phyloP scores from a whole-genome alignment of 2,329 filamentous ascomycete species.

The Xylaria sp. region DNA sequence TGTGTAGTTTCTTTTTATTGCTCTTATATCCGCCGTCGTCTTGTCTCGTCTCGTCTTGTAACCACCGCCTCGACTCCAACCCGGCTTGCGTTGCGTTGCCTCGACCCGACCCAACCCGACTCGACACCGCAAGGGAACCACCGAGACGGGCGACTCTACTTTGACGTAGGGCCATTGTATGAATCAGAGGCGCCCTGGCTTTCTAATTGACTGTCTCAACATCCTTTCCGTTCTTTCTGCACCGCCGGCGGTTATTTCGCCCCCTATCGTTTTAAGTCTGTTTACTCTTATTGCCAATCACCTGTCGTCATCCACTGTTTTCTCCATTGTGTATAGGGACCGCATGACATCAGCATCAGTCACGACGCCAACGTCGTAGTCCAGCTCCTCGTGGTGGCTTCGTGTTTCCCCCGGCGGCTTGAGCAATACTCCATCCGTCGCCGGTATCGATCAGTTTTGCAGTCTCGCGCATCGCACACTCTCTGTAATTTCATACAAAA shows the following conservation, averaged over 20 bases:
- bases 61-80: conserved; percentile 35
- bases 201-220: conserved; percentile 44
- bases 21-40: conserved; percentile 31
- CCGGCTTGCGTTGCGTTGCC: conserved; percentile 23
- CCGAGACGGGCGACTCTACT: conserved; percentile 28
- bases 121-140: conserved; percentile 25
- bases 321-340: conserved; percentile 44
- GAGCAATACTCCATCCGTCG: conserved; percentile 25
- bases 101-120: conserved; percentile 32
- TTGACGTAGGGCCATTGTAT: conserved; percentile 34
- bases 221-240: conserved; percentile 40
- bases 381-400: conserved; percentile 38
- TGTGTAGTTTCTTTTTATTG: conserved; percentile 33
- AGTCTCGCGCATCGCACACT: conserved; percentile 30
- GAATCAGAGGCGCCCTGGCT: conserved; percentile 40
- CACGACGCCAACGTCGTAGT: conserved; percentile 50
- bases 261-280: conserved; percentile 41
- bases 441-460: conserved; percentile 30
- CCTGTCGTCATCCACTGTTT: conserved; percentile 39
- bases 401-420: conserved; percentile 16
- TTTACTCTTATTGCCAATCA: conserved; percentile 34
- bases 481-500: conserved; percentile 48
- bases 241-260: conserved; percentile 51
- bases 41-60: conserved; percentile 36
- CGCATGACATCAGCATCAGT: conserved; percentile 41